Evolutionary conservation across 345 rosid genomes (phyloP).

Genomic region (Boechera divaricarpa): DNA sequence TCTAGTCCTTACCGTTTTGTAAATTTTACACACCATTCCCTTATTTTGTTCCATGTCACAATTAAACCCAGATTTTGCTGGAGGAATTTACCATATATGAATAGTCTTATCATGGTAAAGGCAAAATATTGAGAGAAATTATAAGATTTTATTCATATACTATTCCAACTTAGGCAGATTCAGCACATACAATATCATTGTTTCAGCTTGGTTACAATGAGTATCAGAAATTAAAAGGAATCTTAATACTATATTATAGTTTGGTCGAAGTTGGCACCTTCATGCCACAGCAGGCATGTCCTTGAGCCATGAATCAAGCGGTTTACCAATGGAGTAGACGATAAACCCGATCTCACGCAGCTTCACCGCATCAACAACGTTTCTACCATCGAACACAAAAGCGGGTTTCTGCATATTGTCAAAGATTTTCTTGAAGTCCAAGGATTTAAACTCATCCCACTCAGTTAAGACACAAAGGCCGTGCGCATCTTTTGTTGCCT

Average conservation of each 20-base stretch:
- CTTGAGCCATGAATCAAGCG: constrained; percentile 46
- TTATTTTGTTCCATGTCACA: not conserved
- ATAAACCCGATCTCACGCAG: constrained; percentile 83
- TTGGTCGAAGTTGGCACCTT: constrained; percentile 17
- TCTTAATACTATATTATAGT: constrained; percentile 24
- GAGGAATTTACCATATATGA: not conserved
- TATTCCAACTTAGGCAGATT: constrained; percentile 31
- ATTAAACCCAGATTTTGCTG: not conserved
- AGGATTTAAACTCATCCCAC: constrained; percentile 71
- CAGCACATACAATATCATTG: constrained; percentile 5
- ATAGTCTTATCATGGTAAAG: not conserved
- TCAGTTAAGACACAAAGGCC: constrained; percentile 68
- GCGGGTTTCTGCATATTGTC: constrained; percentile 60
- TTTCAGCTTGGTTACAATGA: constrained; percentile 30
- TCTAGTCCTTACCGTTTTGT: constrained; percentile 18
- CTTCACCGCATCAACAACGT: constrained; percentile 57
- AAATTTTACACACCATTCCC: not conserved
- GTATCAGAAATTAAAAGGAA: not conserved
- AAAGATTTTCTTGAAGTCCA: constrained; percentile 59
- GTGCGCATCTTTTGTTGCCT: constrained; percentile 68
- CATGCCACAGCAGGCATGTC: constrained; percentile 45
- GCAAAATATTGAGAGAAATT: not conserved
- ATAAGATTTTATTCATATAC: constrained; percentile 6
- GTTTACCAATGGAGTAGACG: constrained; percentile 64
- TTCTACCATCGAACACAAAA: constrained; percentile 79